Evolutionary conservation across 441 rosid genomes (phyloP).

Genomic region (Populus hybrid): DNA sequence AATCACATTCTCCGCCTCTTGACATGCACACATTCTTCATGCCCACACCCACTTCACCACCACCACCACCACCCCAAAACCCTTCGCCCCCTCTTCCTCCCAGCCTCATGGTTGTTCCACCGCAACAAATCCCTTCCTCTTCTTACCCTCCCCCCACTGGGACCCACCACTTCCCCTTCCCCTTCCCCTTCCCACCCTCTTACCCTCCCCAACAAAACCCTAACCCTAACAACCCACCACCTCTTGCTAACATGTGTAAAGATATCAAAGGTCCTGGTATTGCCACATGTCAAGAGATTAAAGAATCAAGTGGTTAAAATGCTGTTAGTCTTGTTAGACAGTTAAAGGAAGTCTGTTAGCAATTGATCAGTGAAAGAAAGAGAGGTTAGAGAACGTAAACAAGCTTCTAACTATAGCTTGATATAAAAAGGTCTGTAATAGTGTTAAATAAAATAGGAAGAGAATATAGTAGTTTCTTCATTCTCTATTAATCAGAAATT

Average conservation of each 20-base stretch:
- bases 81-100: slow-evolving; percentile 21
- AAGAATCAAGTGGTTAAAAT: too few species aligned
- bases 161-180: slow-evolving; percentile 21
- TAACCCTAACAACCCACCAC: neutral
- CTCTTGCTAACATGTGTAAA: neutral
- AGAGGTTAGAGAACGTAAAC: too few species aligned
- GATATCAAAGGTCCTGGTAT: too few species aligned
- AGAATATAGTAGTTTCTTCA: too few species aligned
- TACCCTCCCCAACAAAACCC: neutral
- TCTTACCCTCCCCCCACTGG: slow-evolving; percentile 35
- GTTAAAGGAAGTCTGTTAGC: too few species aligned
- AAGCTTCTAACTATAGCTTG: too few species aligned
- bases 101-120: slow-evolving; percentile 26
- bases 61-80: slow-evolving; percentile 12
- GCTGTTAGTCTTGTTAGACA: too few species aligned
- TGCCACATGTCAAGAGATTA: too few species aligned
- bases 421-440: too few species aligned
- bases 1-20: neutral
- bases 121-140: slow-evolving; percentile 50
- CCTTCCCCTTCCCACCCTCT: neutral
- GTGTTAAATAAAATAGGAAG: too few species aligned
- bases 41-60: slow-evolving; percentile 29
- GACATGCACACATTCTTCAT: slow-evolving; percentile 21
- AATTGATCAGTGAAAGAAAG: too few species aligned
- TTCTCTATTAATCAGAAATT: too few species aligned